Base-by-base conservation (phyloP, 2,329 filamentous ascomycete species). In the Diaporthe citrichinensis region DNA sequence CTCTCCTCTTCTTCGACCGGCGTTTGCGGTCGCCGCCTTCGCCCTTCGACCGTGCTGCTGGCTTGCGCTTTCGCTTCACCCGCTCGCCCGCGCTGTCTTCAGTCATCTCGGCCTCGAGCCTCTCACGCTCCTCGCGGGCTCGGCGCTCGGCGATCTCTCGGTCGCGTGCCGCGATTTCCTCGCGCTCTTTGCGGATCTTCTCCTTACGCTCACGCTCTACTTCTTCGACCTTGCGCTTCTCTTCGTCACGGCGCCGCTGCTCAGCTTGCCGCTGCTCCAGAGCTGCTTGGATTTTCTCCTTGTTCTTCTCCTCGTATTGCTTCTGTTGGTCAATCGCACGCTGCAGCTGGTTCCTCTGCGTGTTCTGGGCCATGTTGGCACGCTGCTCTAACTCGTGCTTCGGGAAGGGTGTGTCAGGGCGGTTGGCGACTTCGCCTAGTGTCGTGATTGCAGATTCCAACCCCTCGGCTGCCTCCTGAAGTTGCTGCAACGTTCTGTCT, bases 291-390 rank as follows among this genome's bases (percentile, higher is more conserved):
- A 98, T 90, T 84, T 97, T 97, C 80, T 94, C 92, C 49, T 95
- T 95, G 82, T 98, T 98, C 87, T 94, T 95, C 80, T 95, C 93
- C 83, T 99, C 97, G 84, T 98, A 98, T 78, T 97, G 94, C 77
- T 91, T 93, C 83, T 99, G 97, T 79, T 91, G 93, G 78, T 95
- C 92, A 65, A 96, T 91, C 6, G 94, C 94, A 80, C 95, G 92
- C 81, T 97, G 95, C 17, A 99, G 90, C 83, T 99, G 96, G 80
- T 95, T 95, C 78, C 94, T 93, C 86, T 98, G 95, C 1, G 97
- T 99, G 83, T 98, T 98, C 76, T 94, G 93, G 78, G 95, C 96
- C 97, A 99, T 99, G 88, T 95, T 98, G 58, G 97, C 96, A 81
- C 97, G 95, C 85, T 97, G 95, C 83, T 98, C 96, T 49, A 99